A percentile compares a stretch with the other conserved stretches of the same genome.
Evolutionary conservation across 2,329 filamentous ascomycete species (phyloP).

Genomic region (Pyrenophora graminea): DNA sequence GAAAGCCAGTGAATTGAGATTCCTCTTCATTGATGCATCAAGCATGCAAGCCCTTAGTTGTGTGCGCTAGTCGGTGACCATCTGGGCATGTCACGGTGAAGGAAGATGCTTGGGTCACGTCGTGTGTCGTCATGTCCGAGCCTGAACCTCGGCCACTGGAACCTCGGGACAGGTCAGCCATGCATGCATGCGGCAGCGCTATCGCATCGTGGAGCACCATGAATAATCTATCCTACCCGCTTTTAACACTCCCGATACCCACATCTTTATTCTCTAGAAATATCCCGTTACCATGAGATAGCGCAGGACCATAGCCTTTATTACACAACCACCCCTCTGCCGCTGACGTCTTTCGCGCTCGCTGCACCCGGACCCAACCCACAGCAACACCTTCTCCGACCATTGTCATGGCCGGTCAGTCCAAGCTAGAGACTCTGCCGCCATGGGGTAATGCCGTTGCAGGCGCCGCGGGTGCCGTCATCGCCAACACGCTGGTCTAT

Average conservation of each 20-base stretch:
- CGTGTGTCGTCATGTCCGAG: conserved; percentile 14
- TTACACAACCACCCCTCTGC: conserved; percentile 16
- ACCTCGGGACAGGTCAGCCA: conserved; percentile 43
- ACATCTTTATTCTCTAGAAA: conserved; percentile 8
- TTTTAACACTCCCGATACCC: conserved; percentile 13
- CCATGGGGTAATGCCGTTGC: conserved; percentile 93
- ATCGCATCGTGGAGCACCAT: conserved; percentile 27
- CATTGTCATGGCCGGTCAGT: conserved; percentile 57
- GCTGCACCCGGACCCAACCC: conserved; percentile 2
- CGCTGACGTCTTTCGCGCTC: conserved; percentile 22
- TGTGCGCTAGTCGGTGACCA: not conserved
- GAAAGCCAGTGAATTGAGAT: not conserved
- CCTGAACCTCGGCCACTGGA: conserved; percentile 40
- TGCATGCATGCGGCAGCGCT: conserved; percentile 34
- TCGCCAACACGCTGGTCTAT: conserved; percentile 95
- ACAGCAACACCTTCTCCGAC: not conserved
- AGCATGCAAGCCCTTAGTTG: not conserved
- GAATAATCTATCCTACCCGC: conserved; percentile 22
- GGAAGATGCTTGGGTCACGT: not conserved
- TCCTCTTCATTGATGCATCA: not conserved
- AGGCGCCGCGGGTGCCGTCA: conserved; percentile 87
- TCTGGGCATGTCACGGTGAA: not conserved
- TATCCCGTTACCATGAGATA: conserved; percentile 31
- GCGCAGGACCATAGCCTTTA: conserved; percentile 7
- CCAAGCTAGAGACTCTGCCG: conserved; percentile 72